Conservation (phyloP, 1,284 basidiomycete genomes). For the Apiotrichum laibachii region DNA sequence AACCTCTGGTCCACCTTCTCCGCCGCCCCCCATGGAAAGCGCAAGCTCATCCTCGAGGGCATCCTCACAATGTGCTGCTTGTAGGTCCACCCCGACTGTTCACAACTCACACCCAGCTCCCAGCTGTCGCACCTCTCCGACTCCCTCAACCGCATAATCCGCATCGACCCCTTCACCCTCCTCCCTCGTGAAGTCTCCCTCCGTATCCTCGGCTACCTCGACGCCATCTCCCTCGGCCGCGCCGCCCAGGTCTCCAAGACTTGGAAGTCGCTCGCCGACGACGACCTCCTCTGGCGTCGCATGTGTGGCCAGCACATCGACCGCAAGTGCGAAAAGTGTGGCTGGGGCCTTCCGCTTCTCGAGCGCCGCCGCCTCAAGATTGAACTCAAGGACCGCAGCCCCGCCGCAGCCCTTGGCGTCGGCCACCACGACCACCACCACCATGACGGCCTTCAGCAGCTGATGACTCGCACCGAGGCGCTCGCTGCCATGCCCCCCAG, state of each 20-base stretch:
- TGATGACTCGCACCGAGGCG: constrained; percentile 37
- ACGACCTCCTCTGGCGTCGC: constrained; percentile 90
- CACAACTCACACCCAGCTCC: constrained; percentile 48
- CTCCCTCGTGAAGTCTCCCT: constrained; percentile 88
- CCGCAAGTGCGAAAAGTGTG: constrained; percentile 93
- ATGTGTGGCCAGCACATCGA: constrained; percentile 99
- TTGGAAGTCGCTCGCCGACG: constrained; percentile 90
- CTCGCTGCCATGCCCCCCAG: constrained; percentile 19
- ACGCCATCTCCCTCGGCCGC: constrained; percentile 91
- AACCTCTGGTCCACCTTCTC: constrained; percentile 97
- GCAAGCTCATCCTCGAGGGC: constrained; percentile 91
- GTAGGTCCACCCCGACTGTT: constrained; percentile 28
- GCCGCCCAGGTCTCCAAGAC: constrained; percentile 87
- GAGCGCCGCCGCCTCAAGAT: constrained; percentile 56
- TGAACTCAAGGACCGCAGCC: constrained; percentile 47
- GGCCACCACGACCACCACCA: constrained; percentile 33
- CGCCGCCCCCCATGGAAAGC: constrained; percentile 82
- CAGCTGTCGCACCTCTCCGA: constrained; percentile 96
- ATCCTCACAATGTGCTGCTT: constrained; percentile 99
- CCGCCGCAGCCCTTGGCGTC: constrained; percentile 37
- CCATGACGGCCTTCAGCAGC: constrained; percentile 21
- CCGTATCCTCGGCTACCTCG: constrained; percentile 86
- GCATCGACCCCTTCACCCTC: constrained; percentile 89
- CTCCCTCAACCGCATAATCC: constrained; percentile 83
- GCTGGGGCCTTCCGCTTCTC: constrained; percentile 92